A percentile compares a stretch with the other conserved stretches of the same genome.
Conservation (phyloP, 495 filamentous ascomycete genomes). For the Bathelium albidoporum region DNA sequence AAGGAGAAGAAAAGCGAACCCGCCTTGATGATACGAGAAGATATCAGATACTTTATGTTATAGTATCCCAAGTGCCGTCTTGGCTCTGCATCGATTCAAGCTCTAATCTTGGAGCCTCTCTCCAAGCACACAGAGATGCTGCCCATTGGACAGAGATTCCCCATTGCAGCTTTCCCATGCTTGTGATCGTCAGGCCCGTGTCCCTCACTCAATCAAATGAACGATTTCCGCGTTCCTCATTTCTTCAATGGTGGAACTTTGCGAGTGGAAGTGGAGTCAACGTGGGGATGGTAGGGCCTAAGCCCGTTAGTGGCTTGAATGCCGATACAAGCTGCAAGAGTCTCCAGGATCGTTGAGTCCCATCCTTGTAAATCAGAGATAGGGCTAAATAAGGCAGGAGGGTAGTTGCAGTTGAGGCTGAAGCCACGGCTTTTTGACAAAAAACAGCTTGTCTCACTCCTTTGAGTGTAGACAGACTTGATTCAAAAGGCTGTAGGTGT, state of each 20-base stretch:
- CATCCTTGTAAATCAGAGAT: not conserved
- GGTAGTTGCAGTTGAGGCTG: not conserved
- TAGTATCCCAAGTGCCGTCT: not conserved
- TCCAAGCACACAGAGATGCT: not conserved
- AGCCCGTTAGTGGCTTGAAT: not conserved
- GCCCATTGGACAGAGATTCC: not conserved
- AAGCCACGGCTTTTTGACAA: not conserved
- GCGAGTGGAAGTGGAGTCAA: not conserved
- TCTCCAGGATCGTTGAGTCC: not conserved
- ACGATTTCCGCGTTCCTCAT: not conserved
- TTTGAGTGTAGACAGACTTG: too few relatives aligned
- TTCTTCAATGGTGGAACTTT: not conserved
- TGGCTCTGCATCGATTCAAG: not conserved
- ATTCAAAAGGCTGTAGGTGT: too few relatives aligned
- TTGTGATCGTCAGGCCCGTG: not conserved
- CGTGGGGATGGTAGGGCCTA: not conserved
- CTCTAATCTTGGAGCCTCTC: not conserved
- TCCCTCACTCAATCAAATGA: not conserved
- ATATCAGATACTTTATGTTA: not conserved
- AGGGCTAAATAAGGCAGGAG: not conserved
- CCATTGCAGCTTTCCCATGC: not conserved
- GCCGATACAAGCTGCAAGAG: not conserved
- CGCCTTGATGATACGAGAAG: not conserved
- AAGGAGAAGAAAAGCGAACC: not conserved
- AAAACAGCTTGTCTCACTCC: not conserved